Evolutionary conservation across 306 rosid genomes (phyloP).

Genomic region (Dryas alaskensis): DNA sequence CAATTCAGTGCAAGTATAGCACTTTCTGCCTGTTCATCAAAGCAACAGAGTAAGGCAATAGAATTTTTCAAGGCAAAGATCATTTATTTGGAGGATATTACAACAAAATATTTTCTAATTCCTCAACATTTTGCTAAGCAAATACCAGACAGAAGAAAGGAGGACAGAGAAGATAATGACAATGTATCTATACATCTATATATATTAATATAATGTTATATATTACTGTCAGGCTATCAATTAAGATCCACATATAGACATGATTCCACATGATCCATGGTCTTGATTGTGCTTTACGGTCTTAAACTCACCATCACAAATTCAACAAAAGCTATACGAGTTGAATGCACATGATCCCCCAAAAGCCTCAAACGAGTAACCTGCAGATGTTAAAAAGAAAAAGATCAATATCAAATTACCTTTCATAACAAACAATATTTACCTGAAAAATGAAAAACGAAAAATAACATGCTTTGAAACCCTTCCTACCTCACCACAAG

Average conservation of each 20-base stretch:
- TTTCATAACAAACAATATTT: background rate
- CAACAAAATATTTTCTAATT: background rate
- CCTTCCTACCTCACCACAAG: constrained; percentile 84
- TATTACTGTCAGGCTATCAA: too few relatives aligned
- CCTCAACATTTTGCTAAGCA: background rate
- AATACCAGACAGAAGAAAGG: too few relatives aligned
- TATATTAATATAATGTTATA: too few relatives aligned
- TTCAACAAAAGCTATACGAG: constrained; percentile 98
- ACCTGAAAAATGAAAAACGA: background rate
- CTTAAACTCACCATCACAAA: constrained; percentile 55
- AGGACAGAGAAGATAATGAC: too few relatives aligned
- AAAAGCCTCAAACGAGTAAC: constrained; percentile 95
- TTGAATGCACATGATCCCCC: constrained; percentile 95
- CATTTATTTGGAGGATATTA: background rate
- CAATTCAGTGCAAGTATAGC: constrained; percentile 87
- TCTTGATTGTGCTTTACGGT: background rate
- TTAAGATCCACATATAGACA: too few relatives aligned
- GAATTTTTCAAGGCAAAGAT: background rate
- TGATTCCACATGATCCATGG: too few relatives aligned
- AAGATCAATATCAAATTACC: background rate
- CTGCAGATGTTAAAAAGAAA: constrained; percentile 33
- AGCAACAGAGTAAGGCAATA: constrained; percentile 17
- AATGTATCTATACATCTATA: too few relatives aligned
- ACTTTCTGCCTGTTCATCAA: constrained; percentile 77
- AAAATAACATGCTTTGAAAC: constrained; percentile 11